Percentiles rank a stretch among this genome's conserved stretches.
Evolutionary conservation across 768 basidiomycete genomes (phyloP).

Genomic region (Lactarius quietus): DNA sequence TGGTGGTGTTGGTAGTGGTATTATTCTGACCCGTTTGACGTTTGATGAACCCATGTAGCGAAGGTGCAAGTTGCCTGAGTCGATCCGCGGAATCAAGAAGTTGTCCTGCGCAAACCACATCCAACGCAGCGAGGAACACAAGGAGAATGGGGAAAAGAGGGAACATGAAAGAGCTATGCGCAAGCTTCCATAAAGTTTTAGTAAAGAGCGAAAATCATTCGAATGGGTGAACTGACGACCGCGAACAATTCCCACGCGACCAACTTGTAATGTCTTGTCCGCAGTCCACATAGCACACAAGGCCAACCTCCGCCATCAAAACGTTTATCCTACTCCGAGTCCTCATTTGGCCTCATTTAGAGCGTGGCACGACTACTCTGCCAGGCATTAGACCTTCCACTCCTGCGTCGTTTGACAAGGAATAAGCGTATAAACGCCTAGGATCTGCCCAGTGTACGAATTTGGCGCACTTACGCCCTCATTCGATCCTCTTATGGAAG

Average conservation of each 20-base stretch:
- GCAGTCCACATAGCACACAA: too few relatives aligned
- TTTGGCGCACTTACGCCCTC: too few relatives aligned
- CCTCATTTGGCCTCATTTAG: too few relatives aligned
- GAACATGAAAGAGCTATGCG: constrained; percentile 14
- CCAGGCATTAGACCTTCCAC: too few relatives aligned
- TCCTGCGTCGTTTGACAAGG: too few relatives aligned
- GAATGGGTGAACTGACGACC: background rate
- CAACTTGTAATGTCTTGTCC: background rate
- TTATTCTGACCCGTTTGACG: constrained; percentile 16
- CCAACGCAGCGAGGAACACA: constrained; percentile 16
- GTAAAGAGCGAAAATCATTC: background rate
- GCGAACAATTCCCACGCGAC: background rate
- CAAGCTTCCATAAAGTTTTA: constrained; percentile 3
- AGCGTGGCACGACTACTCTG: too few relatives aligned
- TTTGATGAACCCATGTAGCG: constrained; percentile 13
- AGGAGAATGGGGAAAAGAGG: background rate
- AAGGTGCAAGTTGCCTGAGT: background rate
- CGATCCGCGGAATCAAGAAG: background rate
- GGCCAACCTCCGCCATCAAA: too few relatives aligned
- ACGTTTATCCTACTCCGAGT: too few relatives aligned
- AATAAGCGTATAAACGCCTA: too few relatives aligned
- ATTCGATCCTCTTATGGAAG: too few relatives aligned
- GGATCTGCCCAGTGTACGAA: too few relatives aligned
- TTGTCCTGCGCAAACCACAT: constrained; percentile 11
- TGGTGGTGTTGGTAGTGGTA: background rate